phyloP scores from a whole-genome alignment of 176 grass and related monocot species.

The Triticum urartu region DNA sequence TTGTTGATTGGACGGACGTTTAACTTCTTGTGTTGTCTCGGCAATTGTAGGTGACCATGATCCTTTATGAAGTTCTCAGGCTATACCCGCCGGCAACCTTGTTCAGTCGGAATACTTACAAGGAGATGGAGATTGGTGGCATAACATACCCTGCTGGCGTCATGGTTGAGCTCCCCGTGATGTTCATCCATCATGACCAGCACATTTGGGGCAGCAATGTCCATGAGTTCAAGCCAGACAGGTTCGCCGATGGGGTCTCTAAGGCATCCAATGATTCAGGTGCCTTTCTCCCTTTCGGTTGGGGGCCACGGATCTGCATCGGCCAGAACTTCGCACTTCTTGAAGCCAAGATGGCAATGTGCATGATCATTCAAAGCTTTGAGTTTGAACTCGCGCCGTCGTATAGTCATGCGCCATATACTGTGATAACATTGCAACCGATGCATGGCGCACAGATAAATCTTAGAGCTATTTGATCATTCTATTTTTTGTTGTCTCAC shows the following conservation, averaged over 20 bases:
- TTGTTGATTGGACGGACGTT: not conserved
- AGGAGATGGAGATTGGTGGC: slow-evolving; percentile 45
- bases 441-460: slow-evolving; percentile 55
- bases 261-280: slow-evolving; percentile 41
- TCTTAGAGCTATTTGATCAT: slow-evolving; percentile 29
- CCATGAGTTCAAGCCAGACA: slow-evolving; percentile 50
- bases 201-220: slow-evolving; percentile 52
- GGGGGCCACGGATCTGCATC: slow-evolving; percentile 58
- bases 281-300: slow-evolving; percentile 55
- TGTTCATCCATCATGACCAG: slow-evolving; percentile 46
- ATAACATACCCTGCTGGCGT: slow-evolving; percentile 47
- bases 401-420: slow-evolving; percentile 44
- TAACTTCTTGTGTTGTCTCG: not conserved
- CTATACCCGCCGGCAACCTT: slow-evolving; percentile 43
- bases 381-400: slow-evolving; percentile 39
- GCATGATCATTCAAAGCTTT: slow-evolving; percentile 49
- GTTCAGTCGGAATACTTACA: slow-evolving; percentile 26
- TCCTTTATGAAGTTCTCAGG: slow-evolving; percentile 68
- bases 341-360: slow-evolving; percentile 57
- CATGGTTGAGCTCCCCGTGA: slow-evolving; percentile 26
- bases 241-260: slow-evolving; percentile 51
- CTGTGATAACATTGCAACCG: slow-evolving; percentile 33
- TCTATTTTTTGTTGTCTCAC: not conserved
- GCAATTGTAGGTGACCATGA: slow-evolving; percentile 57
- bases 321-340: slow-evolving; percentile 64